Evolutionary conservation across 2,329 filamentous ascomycete species (phyloP).

Genomic region (Fusarium sarcochroum): DNA sequence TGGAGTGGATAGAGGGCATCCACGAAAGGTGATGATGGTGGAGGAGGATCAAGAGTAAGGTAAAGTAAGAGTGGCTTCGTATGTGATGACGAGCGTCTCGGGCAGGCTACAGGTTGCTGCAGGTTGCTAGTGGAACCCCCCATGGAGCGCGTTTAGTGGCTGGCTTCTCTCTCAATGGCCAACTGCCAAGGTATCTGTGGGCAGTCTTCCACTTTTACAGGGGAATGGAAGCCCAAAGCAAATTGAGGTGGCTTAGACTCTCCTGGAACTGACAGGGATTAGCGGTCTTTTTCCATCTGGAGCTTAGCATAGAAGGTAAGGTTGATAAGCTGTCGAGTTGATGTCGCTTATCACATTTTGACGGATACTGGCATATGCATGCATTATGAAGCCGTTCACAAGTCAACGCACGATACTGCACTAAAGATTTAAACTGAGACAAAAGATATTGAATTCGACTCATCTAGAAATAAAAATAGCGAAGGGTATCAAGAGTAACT

Average conservation of each 20-base stretch:
- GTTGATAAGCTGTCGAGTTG: background rate
- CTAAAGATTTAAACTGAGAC: background rate
- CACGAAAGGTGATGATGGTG: conserved; percentile 35
- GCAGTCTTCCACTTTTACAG: conserved; percentile 8
- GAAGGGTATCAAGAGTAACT: conserved; percentile 46
- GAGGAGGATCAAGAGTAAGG: conserved; percentile 22
- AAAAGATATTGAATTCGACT: conserved; percentile 23
- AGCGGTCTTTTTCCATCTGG: conserved; percentile 18
- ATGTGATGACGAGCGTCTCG: conserved; percentile 36
- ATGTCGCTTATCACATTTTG: conserved; percentile 22
- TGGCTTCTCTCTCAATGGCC: background rate
- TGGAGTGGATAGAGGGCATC: conserved; percentile 31
- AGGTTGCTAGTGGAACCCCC: conserved; percentile 36
- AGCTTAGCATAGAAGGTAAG: background rate
- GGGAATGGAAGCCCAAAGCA: conserved; percentile 32
- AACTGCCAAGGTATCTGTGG: conserved; percentile 20
- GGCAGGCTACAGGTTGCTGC: conserved; percentile 21
- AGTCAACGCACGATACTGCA: background rate
- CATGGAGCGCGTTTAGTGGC: conserved; percentile 29
- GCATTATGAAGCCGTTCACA: conserved; percentile 4
- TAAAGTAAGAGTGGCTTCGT: conserved; percentile 25
- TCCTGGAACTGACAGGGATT: conserved; percentile 34
- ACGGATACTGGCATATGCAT: conserved; percentile 27
- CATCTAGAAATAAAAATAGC: conserved; percentile 33
- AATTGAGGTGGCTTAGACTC: conserved; percentile 44